Evolutionary conservation across 805 yeast species (phyloP).

Genomic region (Ogataea siamensis): DNA sequence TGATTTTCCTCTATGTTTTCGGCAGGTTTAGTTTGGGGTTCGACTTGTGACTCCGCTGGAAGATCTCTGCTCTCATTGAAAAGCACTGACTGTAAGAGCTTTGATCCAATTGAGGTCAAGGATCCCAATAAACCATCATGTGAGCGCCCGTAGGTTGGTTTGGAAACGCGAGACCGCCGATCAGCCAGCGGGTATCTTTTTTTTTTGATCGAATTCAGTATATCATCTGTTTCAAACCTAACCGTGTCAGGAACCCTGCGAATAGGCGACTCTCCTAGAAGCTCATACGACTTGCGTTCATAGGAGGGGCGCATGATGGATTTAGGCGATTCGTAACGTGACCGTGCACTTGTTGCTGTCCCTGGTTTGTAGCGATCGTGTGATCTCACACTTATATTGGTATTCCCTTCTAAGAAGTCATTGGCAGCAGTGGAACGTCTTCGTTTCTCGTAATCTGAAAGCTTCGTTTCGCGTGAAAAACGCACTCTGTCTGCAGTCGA

Average conservation of each 20-base stretch:
- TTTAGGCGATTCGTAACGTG: slow-evolving; percentile 13
- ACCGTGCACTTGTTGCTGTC: not conserved
- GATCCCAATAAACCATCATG: slow-evolving; percentile 27
- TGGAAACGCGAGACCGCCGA: slow-evolving; percentile 8
- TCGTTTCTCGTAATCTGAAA: slow-evolving; percentile 20
- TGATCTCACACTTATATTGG: not conserved
- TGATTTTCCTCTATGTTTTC: not conserved
- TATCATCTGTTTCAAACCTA: slow-evolving; percentile 19
- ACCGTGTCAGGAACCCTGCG: slow-evolving; percentile 16
- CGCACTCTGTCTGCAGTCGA: slow-evolving; percentile 15
- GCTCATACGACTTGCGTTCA: slow-evolving; percentile 25
- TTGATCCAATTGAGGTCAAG: slow-evolving; percentile 30
- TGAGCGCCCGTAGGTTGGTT: slow-evolving; percentile 1
- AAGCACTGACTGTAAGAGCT: slow-evolving; percentile 28
- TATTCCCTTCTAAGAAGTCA: slow-evolving; percentile 11
- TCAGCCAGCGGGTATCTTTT: slow-evolving; percentile 12
- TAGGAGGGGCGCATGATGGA: slow-evolving; percentile 14
- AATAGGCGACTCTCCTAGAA: slow-evolving; percentile 32
- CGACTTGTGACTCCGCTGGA: not conserved
- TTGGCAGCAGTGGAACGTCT: slow-evolving; percentile 18
- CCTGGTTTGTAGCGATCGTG: slow-evolving; percentile 1
- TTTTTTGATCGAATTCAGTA: slow-evolving; percentile 20
- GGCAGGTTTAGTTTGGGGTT: not conserved
- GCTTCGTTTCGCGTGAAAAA: slow-evolving; percentile 19
- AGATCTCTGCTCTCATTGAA: slow-evolving; percentile 23